phyloP scores from a whole-genome alignment of 2,329 filamentous ascomycete species.

The Chaetomium sp. region DNA sequence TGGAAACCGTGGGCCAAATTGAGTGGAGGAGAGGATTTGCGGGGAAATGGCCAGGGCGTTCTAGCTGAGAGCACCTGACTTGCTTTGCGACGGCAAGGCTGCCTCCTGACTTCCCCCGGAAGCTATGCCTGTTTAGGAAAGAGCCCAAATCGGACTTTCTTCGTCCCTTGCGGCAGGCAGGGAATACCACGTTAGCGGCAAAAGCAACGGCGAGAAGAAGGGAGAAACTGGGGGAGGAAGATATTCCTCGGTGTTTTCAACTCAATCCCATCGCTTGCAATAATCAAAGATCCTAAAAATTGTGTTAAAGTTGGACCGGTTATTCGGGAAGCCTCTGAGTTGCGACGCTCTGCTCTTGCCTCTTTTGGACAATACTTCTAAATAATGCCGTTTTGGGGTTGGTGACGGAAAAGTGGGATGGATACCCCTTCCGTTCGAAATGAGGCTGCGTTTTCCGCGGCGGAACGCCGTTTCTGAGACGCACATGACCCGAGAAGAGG shows the following conservation, averaged over 20 bases:
- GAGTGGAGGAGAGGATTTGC: constrained; percentile 35
- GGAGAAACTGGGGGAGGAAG: neutral
- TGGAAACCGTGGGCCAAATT: constrained; percentile 22
- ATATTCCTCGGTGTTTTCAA: neutral
- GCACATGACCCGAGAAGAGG: constrained; percentile 29
- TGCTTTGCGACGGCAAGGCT: constrained; percentile 32
- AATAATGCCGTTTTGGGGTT: neutral
- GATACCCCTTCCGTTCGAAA: constrained; percentile 10
- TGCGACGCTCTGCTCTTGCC: neutral
- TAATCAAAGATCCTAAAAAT: neutral
- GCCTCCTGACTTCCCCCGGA: constrained; percentile 32
- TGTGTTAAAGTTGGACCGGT: neutral
- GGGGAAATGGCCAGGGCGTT: constrained; percentile 35
- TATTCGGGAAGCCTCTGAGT: neutral
- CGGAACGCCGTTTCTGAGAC: constrained; percentile 32
- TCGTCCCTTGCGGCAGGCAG: neutral
- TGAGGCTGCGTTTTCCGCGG: neutral
- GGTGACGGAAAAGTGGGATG: constrained; percentile 1
- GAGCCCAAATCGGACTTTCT: neutral
- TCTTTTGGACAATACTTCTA: neutral
- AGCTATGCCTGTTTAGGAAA: constrained; percentile 29
- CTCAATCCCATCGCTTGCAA: neutral
- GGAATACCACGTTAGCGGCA: neutral
- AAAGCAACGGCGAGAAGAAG: neutral
- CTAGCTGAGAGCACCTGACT: constrained; percentile 35